Percentiles rank a stretch among this genome's conserved stretches.
These are phyloP conservation scores for Prunus mume DNA, from an alignment of 306 rosid species.

Conservation along the genomic window DNA sequence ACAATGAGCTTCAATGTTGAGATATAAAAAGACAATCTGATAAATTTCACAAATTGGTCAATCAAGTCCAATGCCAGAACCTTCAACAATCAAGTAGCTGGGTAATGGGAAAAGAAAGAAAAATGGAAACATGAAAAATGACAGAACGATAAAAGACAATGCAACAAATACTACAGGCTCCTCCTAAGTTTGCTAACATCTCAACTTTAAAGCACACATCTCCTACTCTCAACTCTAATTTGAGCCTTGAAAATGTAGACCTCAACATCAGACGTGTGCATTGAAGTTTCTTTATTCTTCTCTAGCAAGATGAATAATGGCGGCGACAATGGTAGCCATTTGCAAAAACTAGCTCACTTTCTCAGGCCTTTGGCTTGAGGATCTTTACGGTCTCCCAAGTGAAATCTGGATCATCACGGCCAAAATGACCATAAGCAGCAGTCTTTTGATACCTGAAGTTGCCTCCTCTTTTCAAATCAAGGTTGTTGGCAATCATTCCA, in stretches of 20 bases:
- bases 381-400: constrained; percentile 75
- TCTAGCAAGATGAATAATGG: constrained; percentile 20
- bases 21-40: constrained; percentile 4
- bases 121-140: constrained; percentile 1
- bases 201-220: constrained; percentile 32
- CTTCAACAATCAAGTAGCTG: constrained; percentile 24
- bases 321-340: constrained; percentile 40
- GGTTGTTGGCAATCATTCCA: constrained; percentile 70
- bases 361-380: constrained; percentile 66
- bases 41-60: constrained; percentile 7
- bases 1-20: background rate
- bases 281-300: constrained; percentile 43
- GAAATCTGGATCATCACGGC: constrained; percentile 75
- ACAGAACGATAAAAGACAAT: background rate
- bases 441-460: constrained; percentile 75
- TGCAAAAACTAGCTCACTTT: constrained; percentile 1
- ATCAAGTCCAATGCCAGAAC: constrained; percentile 25
- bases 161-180: constrained; percentile 29
- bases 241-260: constrained; percentile 24
- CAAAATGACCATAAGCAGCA: constrained; percentile 83
- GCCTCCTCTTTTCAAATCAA: constrained; percentile 71
- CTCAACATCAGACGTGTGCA: constrained; percentile 28
- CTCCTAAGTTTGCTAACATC: constrained; percentile 26
- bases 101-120: constrained; percentile 10
- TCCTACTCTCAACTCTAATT: constrained; percentile 23